Percentiles rank a stretch among this genome's conserved stretches.
Conservation (phyloP, 805 yeast genomes). For the Lachancea fermentati region DNA sequence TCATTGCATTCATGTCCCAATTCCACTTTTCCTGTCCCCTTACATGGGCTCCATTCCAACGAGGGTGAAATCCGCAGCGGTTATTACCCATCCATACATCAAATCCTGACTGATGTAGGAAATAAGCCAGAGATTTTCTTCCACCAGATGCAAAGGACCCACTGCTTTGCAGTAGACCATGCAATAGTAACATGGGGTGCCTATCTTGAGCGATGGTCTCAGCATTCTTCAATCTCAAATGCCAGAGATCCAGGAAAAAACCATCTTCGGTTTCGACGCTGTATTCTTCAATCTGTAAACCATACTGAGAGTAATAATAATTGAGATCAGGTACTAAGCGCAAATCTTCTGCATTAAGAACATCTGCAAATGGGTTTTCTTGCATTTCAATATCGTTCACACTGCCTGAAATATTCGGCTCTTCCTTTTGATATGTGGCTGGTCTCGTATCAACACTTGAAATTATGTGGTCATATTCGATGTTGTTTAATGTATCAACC, state of each 20-base stretch:
- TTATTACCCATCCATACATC: conserved; percentile 94
- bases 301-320: conserved; percentile 62
- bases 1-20: conserved; percentile 89
- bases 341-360: conserved; percentile 23
- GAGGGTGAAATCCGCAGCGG: conserved; percentile 76
- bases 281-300: conserved; percentile 53
- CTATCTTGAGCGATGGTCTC: conserved; percentile 17
- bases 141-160: conserved; percentile 88
- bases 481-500: conserved; percentile 21
- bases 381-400: conserved; percentile 8
- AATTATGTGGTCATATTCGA: conserved; percentile 28
- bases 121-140: conserved; percentile 63
- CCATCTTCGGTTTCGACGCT: conserved; percentile 75
- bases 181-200: conserved; percentile 70
- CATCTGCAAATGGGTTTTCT: conserved; percentile 27
- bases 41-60: conserved; percentile 46
- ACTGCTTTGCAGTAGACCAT: conserved; percentile 82
- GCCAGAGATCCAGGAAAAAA: conserved; percentile 58
- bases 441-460: conserved; percentile 17
- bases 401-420: background rate
- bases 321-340: conserved; percentile 48
- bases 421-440: conserved; percentile 6
- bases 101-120: conserved; percentile 48
- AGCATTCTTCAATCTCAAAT: conserved; percentile 29
- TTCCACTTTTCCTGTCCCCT: conserved; percentile 60